Conservation (phyloP, 768 basidiomycete species). For the Phaffia australis region DNA sequence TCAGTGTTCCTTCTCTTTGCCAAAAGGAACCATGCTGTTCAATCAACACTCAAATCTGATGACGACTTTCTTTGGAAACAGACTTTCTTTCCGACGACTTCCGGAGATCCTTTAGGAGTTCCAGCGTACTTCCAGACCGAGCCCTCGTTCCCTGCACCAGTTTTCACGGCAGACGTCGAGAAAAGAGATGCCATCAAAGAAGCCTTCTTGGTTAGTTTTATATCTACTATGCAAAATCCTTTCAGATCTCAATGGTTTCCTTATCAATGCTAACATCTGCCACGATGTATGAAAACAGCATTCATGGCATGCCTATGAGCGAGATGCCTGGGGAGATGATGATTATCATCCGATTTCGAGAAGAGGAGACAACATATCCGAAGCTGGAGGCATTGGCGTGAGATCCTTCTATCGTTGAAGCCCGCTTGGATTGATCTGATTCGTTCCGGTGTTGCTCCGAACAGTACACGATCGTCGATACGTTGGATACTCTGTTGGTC, state of each 20-base stretch:
- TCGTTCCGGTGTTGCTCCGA: not conserved
- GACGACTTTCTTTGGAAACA: too few species aligned
- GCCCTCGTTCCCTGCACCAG: slow-evolving; percentile 15
- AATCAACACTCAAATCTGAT: too few species aligned
- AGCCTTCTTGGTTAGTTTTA: slow-evolving; percentile 61
- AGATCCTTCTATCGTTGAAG: not conserved
- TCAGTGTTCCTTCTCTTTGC: too few species aligned
- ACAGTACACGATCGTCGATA: slow-evolving; percentile 69
- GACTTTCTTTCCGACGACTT: too few species aligned
- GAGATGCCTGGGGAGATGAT: slow-evolving; percentile 65
- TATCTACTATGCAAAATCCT: not conserved
- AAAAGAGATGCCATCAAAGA: slow-evolving; percentile 61
- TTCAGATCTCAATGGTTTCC: not conserved
- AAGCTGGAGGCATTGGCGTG: slow-evolving; percentile 58
- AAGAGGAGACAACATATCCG: slow-evolving; percentile 64
- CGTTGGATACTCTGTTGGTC: slow-evolving; percentile 74
- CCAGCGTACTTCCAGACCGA: too few species aligned
- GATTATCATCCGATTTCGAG: slow-evolving; percentile 74
- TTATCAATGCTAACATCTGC: not conserved
- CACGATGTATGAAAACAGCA: slow-evolving; percentile 44
- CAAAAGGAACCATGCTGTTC: too few species aligned
- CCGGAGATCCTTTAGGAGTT: too few species aligned
- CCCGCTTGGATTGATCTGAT: not conserved
- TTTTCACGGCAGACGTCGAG: slow-evolving; percentile 48
- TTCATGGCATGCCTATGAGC: slow-evolving; percentile 76